Percentiles rank a stretch among this genome's conserved stretches.
Evolutionary conservation across 768 basidiomycete species (phyloP).

Genomic region (Phaffia tasmanica): DNA sequence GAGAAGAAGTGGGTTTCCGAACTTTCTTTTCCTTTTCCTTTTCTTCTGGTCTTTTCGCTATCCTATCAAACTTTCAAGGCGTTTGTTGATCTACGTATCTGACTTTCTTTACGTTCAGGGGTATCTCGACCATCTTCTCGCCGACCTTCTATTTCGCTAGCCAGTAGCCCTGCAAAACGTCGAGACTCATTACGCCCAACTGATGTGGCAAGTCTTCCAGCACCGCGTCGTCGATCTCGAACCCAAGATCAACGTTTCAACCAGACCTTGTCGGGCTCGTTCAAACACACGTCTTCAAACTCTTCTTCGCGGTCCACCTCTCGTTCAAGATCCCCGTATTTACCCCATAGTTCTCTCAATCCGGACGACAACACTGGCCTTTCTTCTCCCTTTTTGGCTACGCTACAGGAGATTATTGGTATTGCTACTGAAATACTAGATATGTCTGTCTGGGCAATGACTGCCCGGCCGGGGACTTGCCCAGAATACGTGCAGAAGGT

Average conservation of each 20-base stretch:
- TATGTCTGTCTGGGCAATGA: slow-evolving; percentile 75
- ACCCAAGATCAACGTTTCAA: neutral
- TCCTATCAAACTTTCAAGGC: neutral
- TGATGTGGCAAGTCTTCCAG: neutral
- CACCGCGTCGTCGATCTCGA: neutral
- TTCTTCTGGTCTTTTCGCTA: neutral
- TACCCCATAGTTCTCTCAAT: neutral
- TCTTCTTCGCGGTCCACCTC: slow-evolving; percentile 78
- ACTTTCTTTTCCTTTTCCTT: neutral
- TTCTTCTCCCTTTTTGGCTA: slow-evolving; percentile 53
- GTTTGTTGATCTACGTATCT: neutral
- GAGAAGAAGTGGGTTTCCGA: neutral
- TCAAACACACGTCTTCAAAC: slow-evolving; percentile 24
- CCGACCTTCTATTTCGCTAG: slow-evolving; percentile 33
- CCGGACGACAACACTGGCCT: slow-evolving; percentile 15
- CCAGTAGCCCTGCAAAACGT: slow-evolving; percentile 23
- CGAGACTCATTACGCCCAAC: slow-evolving; percentile 1
- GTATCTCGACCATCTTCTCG: slow-evolving; percentile 26
- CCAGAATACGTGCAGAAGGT: slow-evolving; percentile 79
- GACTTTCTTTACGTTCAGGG: neutral
- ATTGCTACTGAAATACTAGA: slow-evolving; percentile 90
- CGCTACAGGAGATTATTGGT: slow-evolving; percentile 80
- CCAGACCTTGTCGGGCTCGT: slow-evolving; percentile 7
- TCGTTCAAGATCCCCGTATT: slow-evolving; percentile 70
- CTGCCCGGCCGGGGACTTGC: slow-evolving; percentile 71